These are phyloP conservation scores for Colletotrichum sp. DNA, from an alignment of 2,329 filamentous ascomycete species.

Conservation along the genomic window DNA sequence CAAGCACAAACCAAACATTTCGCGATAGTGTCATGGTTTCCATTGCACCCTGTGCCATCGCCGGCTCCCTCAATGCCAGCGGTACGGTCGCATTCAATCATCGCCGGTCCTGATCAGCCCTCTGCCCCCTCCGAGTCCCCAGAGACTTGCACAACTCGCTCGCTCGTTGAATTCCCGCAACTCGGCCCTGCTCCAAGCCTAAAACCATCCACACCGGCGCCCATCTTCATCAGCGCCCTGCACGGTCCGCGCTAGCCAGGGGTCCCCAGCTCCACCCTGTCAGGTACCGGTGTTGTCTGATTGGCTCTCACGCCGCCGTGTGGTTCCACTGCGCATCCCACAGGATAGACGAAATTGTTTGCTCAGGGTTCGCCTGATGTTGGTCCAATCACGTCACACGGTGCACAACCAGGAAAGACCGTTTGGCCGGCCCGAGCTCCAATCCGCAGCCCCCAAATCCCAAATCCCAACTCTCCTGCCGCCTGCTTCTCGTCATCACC, in stretches of 20 bases:
- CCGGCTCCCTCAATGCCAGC: neutral
- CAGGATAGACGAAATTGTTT: constrained; percentile 20
- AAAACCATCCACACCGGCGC: constrained; percentile 19
- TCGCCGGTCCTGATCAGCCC: neutral
- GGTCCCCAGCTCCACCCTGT: neutral
- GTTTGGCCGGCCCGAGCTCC: constrained; percentile 3
- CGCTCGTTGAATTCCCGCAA: neutral
- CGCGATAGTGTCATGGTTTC: neutral
- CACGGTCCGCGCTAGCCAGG: constrained; percentile 9
- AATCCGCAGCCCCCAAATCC: constrained; percentile 8
- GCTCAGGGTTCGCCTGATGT: neutral
- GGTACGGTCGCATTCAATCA: neutral
- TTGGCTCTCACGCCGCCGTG: neutral
- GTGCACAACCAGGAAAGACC: neutral
- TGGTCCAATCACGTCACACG: neutral
- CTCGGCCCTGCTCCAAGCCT: neutral
- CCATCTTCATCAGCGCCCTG: constrained; percentile 18
- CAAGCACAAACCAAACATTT: constrained; percentile 9
- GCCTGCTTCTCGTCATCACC: neutral
- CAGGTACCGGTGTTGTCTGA: constrained; percentile 6
- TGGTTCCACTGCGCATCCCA: neutral
- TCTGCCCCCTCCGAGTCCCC: neutral
- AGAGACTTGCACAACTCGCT: neutral
- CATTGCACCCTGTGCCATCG: neutral
- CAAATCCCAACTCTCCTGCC: neutral